A percentile compares a stretch with the other conserved stretches of the same genome.
Conservation (phyloP, 2,329 filamentous ascomycete species). For the Alternaria incomplexa region DNA sequence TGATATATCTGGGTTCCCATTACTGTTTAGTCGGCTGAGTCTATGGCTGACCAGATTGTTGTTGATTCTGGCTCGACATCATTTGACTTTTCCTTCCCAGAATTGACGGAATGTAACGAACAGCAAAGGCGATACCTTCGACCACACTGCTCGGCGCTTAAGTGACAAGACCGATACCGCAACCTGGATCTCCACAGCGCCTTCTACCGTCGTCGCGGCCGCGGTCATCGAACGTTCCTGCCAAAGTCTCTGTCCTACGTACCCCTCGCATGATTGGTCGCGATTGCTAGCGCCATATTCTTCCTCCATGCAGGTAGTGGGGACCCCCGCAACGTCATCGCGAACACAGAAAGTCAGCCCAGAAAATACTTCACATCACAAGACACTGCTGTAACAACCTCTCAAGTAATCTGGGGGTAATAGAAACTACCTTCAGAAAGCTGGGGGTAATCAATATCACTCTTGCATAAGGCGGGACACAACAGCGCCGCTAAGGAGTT, state of each 20-base stretch:
- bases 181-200: neutral
- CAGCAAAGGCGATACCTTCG: neutral
- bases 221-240: neutral
- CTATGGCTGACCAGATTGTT: neutral
- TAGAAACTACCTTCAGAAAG: conserved; percentile 27
- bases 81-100: neutral
- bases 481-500: conserved; percentile 23
- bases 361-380: conserved; percentile 29
- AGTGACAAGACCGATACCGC: neutral
- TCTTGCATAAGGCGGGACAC: conserved; percentile 20
- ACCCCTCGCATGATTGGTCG: conserved; percentile 14
- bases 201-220: neutral
- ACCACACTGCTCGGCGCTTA: neutral
- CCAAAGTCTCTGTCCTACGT: neutral
- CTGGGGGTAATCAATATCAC: conserved; percentile 21
- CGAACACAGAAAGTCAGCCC: conserved; percentile 12
- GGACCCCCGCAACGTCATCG: conserved; percentile 24
- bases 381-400: conserved; percentile 15
- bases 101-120: neutral
- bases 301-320: conserved; percentile 18
- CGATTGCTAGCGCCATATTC: conserved; percentile 21
- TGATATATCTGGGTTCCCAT: neutral
- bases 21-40: neutral
- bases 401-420: conserved; percentile 42
- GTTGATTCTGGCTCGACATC: neutral